A percentile compares a stretch with the other conserved stretches of the same genome.
These are phyloP conservation scores for Galerina sulciceps DNA, from an alignment of 768 basidiomycete species.

Conservation along the genomic window DNA sequence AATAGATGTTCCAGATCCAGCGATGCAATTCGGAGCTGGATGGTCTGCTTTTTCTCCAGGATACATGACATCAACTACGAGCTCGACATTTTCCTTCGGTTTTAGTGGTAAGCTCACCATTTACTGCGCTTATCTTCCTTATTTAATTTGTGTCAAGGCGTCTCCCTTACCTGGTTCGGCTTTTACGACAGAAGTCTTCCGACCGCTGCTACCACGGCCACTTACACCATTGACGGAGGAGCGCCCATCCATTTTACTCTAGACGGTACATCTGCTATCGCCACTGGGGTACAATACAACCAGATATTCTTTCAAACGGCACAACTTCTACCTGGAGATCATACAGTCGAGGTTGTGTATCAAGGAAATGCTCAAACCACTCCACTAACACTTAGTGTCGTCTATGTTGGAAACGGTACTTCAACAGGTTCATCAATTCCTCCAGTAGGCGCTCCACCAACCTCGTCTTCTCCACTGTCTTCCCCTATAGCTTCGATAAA, in stretches of 20 bases:
- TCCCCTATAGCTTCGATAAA: too few relatives aligned
- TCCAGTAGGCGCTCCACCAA: too few relatives aligned
- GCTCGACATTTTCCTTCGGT: conserved; percentile 23
- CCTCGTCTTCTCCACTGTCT: too few relatives aligned
- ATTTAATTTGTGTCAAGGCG: conserved; percentile 20
- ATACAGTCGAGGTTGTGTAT: conserved; percentile 12
- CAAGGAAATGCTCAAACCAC: conserved; percentile 5
- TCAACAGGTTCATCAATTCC: too few relatives aligned
- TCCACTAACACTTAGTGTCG: conserved; percentile 5
- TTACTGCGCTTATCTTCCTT: neutral
- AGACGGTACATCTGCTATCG: conserved; percentile 16
- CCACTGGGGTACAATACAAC: conserved; percentile 10
- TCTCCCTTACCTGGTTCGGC: conserved; percentile 27
- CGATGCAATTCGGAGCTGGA: conserved; percentile 21
- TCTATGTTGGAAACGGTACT: conserved; percentile 1
- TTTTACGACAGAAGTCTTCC: conserved; percentile 27
- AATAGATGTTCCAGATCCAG: conserved; percentile 19
- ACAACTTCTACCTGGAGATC: conserved; percentile 6
- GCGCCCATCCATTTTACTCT: conserved; percentile 16
- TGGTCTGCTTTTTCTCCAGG: conserved; percentile 14
- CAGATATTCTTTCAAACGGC: conserved; percentile 11
- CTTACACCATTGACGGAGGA: conserved; percentile 31
- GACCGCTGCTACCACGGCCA: conserved; percentile 21
- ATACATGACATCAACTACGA: conserved; percentile 16
- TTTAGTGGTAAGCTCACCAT: conserved; percentile 25